These are phyloP conservation scores for Sporothrix dimorphospora DNA, from an alignment of 2,329 filamentous ascomycete species.

Conservation along the genomic window DNA sequence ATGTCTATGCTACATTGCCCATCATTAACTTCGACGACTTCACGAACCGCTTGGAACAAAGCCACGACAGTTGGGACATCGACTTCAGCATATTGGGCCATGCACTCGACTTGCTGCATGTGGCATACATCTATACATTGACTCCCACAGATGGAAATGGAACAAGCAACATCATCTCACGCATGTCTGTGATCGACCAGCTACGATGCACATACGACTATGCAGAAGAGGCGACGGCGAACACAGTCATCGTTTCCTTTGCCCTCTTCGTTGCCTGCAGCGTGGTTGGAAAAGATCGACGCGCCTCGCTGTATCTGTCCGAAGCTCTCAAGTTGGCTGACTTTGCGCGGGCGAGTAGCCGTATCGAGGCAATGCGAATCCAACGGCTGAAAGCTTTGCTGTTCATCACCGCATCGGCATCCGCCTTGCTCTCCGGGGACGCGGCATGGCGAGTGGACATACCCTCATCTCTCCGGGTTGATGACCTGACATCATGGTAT, in stretches of 20 bases:
- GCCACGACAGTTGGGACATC: not conserved
- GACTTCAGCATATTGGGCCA: not conserved
- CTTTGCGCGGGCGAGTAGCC: not conserved
- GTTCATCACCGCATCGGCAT: not conserved
- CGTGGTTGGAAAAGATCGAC: not conserved
- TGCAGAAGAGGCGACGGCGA: not conserved
- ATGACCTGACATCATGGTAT: not conserved
- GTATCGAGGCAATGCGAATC: not conserved
- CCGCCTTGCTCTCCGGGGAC: not conserved
- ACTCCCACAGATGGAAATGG: not conserved
- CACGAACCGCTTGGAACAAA: not conserved
- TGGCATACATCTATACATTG: not conserved
- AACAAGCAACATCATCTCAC: not conserved
- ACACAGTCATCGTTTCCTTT: not conserved
- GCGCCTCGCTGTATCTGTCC: not conserved
- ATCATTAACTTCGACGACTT: not conserved
- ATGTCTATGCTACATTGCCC: not conserved
- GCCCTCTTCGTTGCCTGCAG: not conserved
- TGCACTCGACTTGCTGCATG: not conserved
- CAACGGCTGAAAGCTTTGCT: not conserved
- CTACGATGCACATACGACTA: not conserved
- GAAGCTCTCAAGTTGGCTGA: not conserved
- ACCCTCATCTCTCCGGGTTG: not conserved
- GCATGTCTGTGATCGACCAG: not conserved
- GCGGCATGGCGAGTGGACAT: not conserved